A percentile compares a stretch with the other conserved stretches of the same genome.
Conservation (phyloP, 352 stramenopile species). For the Phytophthora pinifolia region DNA sequence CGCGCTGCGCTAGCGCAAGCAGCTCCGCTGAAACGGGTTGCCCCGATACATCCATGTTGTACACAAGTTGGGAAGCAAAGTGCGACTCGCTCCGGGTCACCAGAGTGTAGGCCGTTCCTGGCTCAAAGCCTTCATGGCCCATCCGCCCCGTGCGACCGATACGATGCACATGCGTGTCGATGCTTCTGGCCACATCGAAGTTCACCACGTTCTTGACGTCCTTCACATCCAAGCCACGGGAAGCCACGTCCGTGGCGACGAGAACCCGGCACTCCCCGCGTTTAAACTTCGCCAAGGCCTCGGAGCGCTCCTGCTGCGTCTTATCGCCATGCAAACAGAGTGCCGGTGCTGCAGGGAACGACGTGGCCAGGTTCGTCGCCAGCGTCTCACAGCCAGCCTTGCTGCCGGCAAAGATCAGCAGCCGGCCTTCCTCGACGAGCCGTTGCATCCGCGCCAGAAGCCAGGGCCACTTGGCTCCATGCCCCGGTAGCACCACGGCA, state of each 20-base stretch:
- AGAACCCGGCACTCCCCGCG: conserved; percentile 62
- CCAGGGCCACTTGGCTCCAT: conserved; percentile 89
- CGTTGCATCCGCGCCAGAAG: conserved; percentile 59
- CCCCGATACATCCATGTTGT: conserved; percentile 82
- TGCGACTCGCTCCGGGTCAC: conserved; percentile 70
- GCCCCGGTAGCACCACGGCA: conserved; percentile 66
- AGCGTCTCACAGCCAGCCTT: conserved; percentile 87
- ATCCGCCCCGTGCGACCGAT: conserved; percentile 89
- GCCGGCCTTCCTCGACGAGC: conserved; percentile 68
- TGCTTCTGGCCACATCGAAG: conserved; percentile 91
- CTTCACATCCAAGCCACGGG: conserved; percentile 88
- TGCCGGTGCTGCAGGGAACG: conserved; percentile 23
- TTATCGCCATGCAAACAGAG: conserved; percentile 83
- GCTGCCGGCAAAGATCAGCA: conserved; percentile 87
- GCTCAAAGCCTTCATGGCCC: conserved; percentile 75
- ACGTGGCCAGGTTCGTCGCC: conserved; percentile 55
- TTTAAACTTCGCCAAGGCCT: conserved; percentile 71
- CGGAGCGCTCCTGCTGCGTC: conserved; percentile 67
- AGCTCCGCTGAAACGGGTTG: conserved; percentile 60
- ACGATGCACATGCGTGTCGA: conserved; percentile 90
- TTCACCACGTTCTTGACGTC: conserved; percentile 91
- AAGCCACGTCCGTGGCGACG: conserved; percentile 87
- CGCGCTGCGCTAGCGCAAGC: conserved; percentile 51
- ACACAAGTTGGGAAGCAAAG: conserved; percentile 78
- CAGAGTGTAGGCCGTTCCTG: conserved; percentile 82